Evolutionary conservation across 768 basidiomycete genomes (phyloP), one percentile per base, ranked within the genome.

Genomic region (Gloeopeniophorella convolvens): DNA sequence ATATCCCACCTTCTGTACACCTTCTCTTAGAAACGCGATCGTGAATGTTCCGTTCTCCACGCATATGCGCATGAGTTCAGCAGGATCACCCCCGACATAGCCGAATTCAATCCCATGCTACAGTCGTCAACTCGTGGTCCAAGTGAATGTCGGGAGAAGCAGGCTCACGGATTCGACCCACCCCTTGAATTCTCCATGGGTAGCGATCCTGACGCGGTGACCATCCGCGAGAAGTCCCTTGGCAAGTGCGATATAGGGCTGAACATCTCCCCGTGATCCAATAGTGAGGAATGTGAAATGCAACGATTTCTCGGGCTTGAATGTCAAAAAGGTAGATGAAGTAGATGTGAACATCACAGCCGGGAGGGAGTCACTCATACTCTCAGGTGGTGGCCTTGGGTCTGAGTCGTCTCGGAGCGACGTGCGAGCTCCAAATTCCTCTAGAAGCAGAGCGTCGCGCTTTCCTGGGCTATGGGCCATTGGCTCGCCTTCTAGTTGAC

Each of bases 31-130:
- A 68, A 98, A 98, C 0, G 92, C 82, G 31, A 98, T 85, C 0
- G 95, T 96, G 63, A 97, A 99, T 50, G 85, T 96, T 54, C 96
- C 96, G 67, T 99, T 97, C 68, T 97, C 95, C 28, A 98, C 85
- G 65, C 94, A 98, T 56, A 99, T 91, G 45, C 89, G 79, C 93
- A 98, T 94, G 34, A 99, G 71, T 66, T 98, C 95, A 1, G 96
- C 94, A 9, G 95, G 95, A 66, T 98, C 96, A 23, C 95, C 95
- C 10, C 96, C 95, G 35, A 98, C 93, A 57, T 79, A 85, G 10
- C 86, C 86, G 65, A 87, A 97, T 62, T 93, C 93, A 60, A 99
- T 96, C n/a, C 91, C 92, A 63, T 98, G 77, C 92, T 96, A 56
- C 12, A 28, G 26, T 55, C 39, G 43, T 47, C 32, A 55, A 47